phyloP scores from a whole-genome alignment of 1,139 yeast genomes.

The Sugiyamaella japonica region DNA sequence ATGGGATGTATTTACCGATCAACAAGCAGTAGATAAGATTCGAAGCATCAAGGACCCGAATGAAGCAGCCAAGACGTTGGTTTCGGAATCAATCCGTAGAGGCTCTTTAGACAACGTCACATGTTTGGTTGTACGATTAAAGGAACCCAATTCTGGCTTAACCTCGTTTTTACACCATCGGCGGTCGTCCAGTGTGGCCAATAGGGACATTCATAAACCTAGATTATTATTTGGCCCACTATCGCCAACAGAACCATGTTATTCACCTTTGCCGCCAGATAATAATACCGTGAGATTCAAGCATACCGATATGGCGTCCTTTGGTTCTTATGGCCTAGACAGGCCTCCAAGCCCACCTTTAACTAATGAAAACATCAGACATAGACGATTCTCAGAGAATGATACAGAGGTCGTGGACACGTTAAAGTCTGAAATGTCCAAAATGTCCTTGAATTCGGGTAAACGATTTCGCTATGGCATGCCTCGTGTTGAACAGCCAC shows the following conservation, averaged over 20 bases:
- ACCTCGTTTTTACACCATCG: neutral
- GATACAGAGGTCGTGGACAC: constrained; percentile 1
- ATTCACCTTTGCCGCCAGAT: neutral
- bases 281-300: neutral
- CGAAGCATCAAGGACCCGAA: constrained; percentile 53
- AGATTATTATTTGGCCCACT: neutral
- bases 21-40: constrained; percentile 69
- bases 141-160: neutral
- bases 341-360: constrained; percentile 4
- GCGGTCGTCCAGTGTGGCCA: constrained; percentile 1
- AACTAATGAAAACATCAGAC: neutral
- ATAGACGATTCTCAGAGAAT: constrained; percentile 6
- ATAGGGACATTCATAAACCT: neutral
- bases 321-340: constrained; percentile 1
- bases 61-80: constrained; percentile 63
- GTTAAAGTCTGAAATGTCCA: constrained; percentile 1
- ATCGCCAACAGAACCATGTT: neutral
- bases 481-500: constrained; percentile 13
- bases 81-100: constrained; percentile 65
- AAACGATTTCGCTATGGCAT: constrained; percentile 9
- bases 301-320: constrained; percentile 7
- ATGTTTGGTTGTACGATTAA: constrained; percentile 63
- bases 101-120: constrained; percentile 86
- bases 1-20: constrained; percentile 86
- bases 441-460: neutral